Conservation (phyloP, 176 grass and related monocot genomes). For the Aegilops umbellulata region DNA sequence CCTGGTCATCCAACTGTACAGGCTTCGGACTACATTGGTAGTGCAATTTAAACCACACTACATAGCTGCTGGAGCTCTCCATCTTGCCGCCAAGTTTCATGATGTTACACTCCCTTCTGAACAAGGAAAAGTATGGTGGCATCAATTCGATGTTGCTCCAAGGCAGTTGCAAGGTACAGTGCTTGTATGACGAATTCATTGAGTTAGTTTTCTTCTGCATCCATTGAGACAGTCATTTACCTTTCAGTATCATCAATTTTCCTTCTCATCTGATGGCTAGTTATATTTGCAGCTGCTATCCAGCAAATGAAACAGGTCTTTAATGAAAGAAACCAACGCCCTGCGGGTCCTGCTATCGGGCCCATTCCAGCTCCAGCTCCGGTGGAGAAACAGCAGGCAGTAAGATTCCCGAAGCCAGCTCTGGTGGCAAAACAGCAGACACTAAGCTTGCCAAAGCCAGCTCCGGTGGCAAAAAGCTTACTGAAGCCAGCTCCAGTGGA, state of each 20-base stretch:
- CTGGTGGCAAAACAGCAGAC: not conserved
- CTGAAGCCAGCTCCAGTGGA: not conserved
- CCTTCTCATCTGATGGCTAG: not conserved
- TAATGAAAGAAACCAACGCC: slow-evolving; percentile 31
- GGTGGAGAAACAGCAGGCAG: not conserved
- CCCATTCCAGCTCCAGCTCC: not conserved
- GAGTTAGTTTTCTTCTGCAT: not conserved
- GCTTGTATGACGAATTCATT: not conserved
- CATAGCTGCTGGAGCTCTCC: slow-evolving; percentile 54
- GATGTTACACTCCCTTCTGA: slow-evolving; percentile 39
- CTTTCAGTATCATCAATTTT: not conserved
- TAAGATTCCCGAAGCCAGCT: not conserved
- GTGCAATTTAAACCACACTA: slow-evolving; percentile 63
- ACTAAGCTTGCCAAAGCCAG: not conserved
- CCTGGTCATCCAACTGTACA: slow-evolving; percentile 12
- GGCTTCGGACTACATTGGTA: slow-evolving; percentile 45
- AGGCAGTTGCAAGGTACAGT: slow-evolving; percentile 49
- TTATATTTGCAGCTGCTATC: slow-evolving; percentile 45
- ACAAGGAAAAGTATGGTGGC: slow-evolving; percentile 47
- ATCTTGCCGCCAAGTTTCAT: slow-evolving; percentile 41
- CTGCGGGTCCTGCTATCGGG: not conserved
- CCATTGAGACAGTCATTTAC: not conserved
- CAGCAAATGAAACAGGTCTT: slow-evolving; percentile 50
- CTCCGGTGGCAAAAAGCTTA: not conserved
- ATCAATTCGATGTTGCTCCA: slow-evolving; percentile 49